Percentiles rank a stretch among this genome's conserved stretches.
Evolutionary conservation across 495 filamentous ascomycete species (phyloP).

Genomic region (Cryomyces minteri): DNA sequence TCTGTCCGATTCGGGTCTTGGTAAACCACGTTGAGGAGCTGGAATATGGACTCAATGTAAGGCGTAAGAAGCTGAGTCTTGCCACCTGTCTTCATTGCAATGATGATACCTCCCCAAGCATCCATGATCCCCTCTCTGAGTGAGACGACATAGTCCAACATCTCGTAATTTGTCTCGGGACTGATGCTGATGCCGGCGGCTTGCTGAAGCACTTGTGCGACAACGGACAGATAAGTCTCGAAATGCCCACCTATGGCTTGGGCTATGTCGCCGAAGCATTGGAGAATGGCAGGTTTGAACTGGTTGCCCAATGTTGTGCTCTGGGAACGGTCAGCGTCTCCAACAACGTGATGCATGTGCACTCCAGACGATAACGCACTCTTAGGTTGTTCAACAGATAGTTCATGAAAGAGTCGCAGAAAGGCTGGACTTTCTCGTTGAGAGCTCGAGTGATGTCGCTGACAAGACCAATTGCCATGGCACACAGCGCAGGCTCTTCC

Average conservation of each 20-base stretch:
- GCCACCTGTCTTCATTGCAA: conserved; percentile 68
- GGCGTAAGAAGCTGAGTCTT: conserved; percentile 55
- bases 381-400: conserved; percentile 75
- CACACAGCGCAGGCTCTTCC: conserved; percentile 81
- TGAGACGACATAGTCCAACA: conserved; percentile 88
- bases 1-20: conserved; percentile 76
- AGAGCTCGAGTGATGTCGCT: conserved; percentile 88
- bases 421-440: conserved; percentile 77
- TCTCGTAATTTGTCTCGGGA: conserved; percentile 60
- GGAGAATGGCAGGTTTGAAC: conserved; percentile 93
- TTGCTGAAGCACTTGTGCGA: conserved; percentile 85
- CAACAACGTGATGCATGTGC: not conserved
- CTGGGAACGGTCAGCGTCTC: conserved; percentile 23
- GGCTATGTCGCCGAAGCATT: conserved; percentile 96
- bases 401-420: conserved; percentile 96
- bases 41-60: conserved; percentile 76
- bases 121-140: conserved; percentile 97
- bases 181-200: conserved; percentile 61
- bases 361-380: conserved; percentile 29
- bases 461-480: conserved; percentile 93
- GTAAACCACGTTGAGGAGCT: conserved; percentile 65
- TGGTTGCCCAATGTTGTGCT: conserved; percentile 69
- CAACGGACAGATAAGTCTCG: conserved; percentile 77
- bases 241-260: conserved; percentile 87
- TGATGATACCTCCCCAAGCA: conserved; percentile 90